These are phyloP conservation scores for Biancaea sappan DNA, from an alignment of 306 rosid species.

Conservation along the genomic window DNA sequence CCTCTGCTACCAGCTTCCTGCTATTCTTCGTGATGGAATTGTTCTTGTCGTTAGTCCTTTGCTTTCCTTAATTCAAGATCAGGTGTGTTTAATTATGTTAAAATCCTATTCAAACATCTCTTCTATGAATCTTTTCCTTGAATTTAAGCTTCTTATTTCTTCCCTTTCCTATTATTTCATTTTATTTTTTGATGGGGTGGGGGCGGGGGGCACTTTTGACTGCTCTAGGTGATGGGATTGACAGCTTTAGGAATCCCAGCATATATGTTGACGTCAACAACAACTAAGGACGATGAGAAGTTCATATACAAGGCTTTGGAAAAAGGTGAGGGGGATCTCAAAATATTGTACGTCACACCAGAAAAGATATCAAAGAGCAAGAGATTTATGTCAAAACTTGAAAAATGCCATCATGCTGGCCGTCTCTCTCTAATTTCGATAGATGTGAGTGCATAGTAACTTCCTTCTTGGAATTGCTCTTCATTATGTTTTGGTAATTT, in stretches of 20 bases:
- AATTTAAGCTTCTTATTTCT: slow-evolving; percentile 12
- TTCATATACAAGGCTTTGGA: slow-evolving; percentile 82
- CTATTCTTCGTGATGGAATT: slow-evolving; percentile 80
- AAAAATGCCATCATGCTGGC: slow-evolving; percentile 85
- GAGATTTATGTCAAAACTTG: slow-evolving; percentile 98
- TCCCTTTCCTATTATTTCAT: neutral
- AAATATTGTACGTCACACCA: slow-evolving; percentile 85
- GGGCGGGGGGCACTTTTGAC: neutral
- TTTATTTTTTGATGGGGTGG: slow-evolving; percentile 14
- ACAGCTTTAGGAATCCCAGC: slow-evolving; percentile 87
- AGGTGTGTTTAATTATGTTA: slow-evolving; percentile 57
- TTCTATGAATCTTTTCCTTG: slow-evolving; percentile 4
- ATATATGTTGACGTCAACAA: slow-evolving; percentile 80
- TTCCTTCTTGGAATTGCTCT: slow-evolving; percentile 22
- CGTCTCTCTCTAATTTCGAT: slow-evolving; percentile 84
- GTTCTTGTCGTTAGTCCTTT: slow-evolving; percentile 93
- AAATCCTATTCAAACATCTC: neutral
- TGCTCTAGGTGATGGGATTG: slow-evolving; percentile 89
- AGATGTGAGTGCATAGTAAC: slow-evolving; percentile 64
- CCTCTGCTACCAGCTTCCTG: slow-evolving; percentile 96
- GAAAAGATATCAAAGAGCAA: slow-evolving; percentile 99
- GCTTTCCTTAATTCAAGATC: slow-evolving; percentile 94
- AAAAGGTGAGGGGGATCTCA: slow-evolving; percentile 87
- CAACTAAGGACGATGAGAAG: slow-evolving; percentile 81
- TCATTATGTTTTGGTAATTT: slow-evolving; percentile 15